A percentile compares a stretch with the other conserved stretches of the same genome.
Conservation (phyloP, 2,329 filamentous ascomycete species). For the Colletotrichum somersetense region DNA sequence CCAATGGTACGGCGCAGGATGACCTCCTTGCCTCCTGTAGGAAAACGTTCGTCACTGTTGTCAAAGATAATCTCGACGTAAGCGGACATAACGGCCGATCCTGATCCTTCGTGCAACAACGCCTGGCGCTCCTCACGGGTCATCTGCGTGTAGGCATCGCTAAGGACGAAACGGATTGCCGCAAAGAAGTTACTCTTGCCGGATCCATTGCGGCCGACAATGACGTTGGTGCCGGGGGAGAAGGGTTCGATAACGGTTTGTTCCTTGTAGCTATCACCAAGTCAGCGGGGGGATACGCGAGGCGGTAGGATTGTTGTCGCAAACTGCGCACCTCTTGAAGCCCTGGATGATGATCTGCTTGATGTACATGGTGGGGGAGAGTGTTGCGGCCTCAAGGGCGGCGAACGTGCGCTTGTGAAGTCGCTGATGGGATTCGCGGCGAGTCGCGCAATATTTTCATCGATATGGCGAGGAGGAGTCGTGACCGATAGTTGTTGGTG, state of each 20-base stretch:
- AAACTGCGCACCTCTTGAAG: conserved; percentile 86
- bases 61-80: conserved; percentile 99
- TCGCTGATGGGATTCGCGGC: conserved; percentile 24
- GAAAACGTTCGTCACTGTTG: conserved; percentile 95
- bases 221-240: conserved; percentile 96
- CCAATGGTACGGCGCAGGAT: conserved; percentile 94
- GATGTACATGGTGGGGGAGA: conserved; percentile 82
- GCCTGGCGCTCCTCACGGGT: conserved; percentile 95
- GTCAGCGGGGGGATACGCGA: conserved; percentile 42
- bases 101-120: conserved; percentile 96
- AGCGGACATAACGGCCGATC: conserved; percentile 98
- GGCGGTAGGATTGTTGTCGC: conserved; percentile 33
- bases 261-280: conserved; percentile 87
- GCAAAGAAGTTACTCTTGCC: conserved; percentile 99
- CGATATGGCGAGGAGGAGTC: conserved; percentile 25
- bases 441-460: conserved; percentile 39
- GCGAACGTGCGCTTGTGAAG: conserved; percentile 32
- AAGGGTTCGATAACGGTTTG: conserved; percentile 99
- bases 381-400: conserved; percentile 39
- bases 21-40: conserved; percentile 91
- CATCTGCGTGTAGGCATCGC: conserved; percentile 97
- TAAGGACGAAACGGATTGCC: conserved; percentile 97
- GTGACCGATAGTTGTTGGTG: conserved; percentile 31
- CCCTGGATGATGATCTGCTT: conserved; percentile 99
- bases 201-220: conserved; percentile 98